Evolutionary conservation across 2,329 filamentous ascomycete genomes (phyloP).

Genomic region (Aureobasidium namibiae): DNA sequence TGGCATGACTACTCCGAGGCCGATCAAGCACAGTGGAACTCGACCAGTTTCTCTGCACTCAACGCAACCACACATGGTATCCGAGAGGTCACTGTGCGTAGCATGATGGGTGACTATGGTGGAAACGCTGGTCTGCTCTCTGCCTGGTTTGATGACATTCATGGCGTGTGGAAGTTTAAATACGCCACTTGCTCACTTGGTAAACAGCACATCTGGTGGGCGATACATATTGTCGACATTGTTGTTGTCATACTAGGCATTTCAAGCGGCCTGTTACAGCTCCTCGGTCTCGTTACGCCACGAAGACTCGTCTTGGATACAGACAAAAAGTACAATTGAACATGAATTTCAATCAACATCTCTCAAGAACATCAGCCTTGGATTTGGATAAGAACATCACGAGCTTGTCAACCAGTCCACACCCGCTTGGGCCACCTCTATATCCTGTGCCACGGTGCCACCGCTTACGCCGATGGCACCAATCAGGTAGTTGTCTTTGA

Average conservation of each 20-base stretch:
- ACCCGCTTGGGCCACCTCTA: conserved; percentile 16
- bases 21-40: neutral
- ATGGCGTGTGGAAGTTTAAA: conserved; percentile 72
- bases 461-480: conserved; percentile 24
- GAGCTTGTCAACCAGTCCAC: conserved; percentile 7
- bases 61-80: conserved; percentile 44
- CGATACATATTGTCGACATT: conserved; percentile 67
- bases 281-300: neutral
- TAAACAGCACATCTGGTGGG: conserved; percentile 91
- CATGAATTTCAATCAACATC: neutral
- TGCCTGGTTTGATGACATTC: conserved; percentile 67
- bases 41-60: conserved; percentile 29
- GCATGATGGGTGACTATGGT: conserved; percentile 97
- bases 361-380: neutral
- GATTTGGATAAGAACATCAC: neutral
- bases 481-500: conserved; percentile 20
- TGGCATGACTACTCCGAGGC: conserved; percentile 51
- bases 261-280: neutral
- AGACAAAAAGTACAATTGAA: neutral
- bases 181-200: conserved; percentile 73
- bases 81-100: conserved; percentile 84
- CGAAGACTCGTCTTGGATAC: neutral
- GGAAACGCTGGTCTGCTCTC: conserved; percentile 85
- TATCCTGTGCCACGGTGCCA: conserved; percentile 23
- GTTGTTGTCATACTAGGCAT: conserved; percentile 30